Base-by-base conservation (phyloP, 305 asterid species). In the Vinca major region DNA sequence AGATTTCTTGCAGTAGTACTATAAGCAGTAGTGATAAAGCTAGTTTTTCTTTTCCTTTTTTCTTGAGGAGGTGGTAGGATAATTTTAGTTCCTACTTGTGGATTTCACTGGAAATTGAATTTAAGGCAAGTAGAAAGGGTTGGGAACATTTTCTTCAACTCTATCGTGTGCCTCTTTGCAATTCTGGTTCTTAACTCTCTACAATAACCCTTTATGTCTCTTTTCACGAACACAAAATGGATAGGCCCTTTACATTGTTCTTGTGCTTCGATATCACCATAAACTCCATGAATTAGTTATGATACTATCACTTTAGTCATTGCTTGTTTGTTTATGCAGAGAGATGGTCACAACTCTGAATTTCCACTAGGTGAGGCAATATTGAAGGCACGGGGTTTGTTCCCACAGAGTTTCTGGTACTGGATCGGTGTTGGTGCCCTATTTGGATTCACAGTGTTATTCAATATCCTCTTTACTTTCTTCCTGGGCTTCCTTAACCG, bases 391-490 rank as follows among this genome's bases (percentile, higher is more conserved):
- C 96, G 92, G 77, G 85, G 91, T 79, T 66, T 92, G 79, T 90
- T 88, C 80, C 83, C 88, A 9, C 85, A 90, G 80, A 81, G 88
- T 74, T 90, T 87, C 80, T 92, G 98, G 98, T 92, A 92, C 80
- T 92, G 97, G 97, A 90, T 92, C 70, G 98, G 98, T 56, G 80
- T 92, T 61, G 95, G 92, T 72, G 98, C 93, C 65, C 75, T 92
- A 88, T 82, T 87, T 21, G 98, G 96, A 71, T 92, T 90, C 68
- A 90, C 95, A 45, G 68, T 84, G 81, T 73, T 92, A 66, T 87
- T 92, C 87, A 92, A 92, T 71, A 16, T 82, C 83, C 94, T 92
- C 63, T 92, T 92, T 73, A 90, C 98, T 55, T 57, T 88, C 55
- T 86, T 80, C 83, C 90, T 92, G 72, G 74, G 89, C 48, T 86